Base-by-base conservation (phyloP, 108 stramenopile genomes). In the Thalassiosira profunda region DNA sequence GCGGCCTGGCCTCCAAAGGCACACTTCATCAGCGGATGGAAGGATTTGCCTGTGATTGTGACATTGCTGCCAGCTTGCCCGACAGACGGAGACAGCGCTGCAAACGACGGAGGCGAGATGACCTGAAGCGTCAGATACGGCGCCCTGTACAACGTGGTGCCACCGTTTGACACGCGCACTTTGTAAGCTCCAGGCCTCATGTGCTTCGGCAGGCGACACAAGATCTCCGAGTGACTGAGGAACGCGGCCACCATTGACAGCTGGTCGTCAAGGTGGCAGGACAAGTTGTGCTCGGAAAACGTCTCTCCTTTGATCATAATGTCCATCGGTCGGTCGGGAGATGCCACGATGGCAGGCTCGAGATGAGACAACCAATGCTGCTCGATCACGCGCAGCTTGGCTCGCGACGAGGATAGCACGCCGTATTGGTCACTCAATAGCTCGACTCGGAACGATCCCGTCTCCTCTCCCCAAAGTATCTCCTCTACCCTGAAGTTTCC, bases 11-110 rank as follows among this genome's bases (percentile, higher is more conserved):
- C 38, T 14, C 43, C 62, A 46, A 46, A 29, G 4, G 46, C 20
- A 41, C 71, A 72, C n/a, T 34, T 23, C 71, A 72, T 62, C n/a
- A 9, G 17, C 8, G 23, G 51, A 46, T 63, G 52, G 23, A 71
- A 71, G 18, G 54, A 56, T 30, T 51, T 61, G 10, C 70, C 70
- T 46, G n/a, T 42, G 9, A 71, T 6, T 26, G 70, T 53, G n/a
- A 61, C 20, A 41, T 72, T 56, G 28, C 53, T 56, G 1, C 71
- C 71, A 9, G 42, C 23, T 51, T 42, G 12, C 33, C 70, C 70
- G 5, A 53, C 15, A 18, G 58, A 21, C 11, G 70, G 70, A 37
- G 43, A 8, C 6, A 71, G 5, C 1, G 25, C 36, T 2, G 43
- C 49, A 61, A 71, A 53, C 11, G 59, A 61, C 14, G 70, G 70